Evolutionary conservation across 768 basidiomycete species (phyloP).

Genomic region (Cyclocybe cylindracea): DNA sequence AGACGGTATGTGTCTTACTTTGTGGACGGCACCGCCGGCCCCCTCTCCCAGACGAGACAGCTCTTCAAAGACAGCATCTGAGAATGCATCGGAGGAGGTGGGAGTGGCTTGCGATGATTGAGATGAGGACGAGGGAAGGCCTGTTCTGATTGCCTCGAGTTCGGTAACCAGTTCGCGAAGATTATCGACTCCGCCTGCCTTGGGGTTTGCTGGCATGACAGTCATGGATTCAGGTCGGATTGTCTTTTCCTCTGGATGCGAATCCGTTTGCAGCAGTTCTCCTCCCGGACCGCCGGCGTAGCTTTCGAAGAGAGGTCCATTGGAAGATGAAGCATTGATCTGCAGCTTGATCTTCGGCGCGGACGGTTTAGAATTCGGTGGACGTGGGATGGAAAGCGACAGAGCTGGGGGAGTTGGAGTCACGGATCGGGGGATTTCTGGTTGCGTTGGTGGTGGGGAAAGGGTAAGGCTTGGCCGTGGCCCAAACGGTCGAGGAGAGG

Average conservation of each 20-base stretch:
- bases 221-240: slow-evolving; percentile 42
- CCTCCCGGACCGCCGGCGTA: slow-evolving; percentile 46
- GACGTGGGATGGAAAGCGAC: slow-evolving; percentile 20
- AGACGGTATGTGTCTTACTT: slow-evolving; percentile 83
- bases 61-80: slow-evolving; percentile 76
- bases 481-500: slow-evolving; percentile 26
- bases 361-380: slow-evolving; percentile 15
- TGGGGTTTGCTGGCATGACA: slow-evolving; percentile 23
- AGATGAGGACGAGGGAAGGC: slow-evolving; percentile 15
- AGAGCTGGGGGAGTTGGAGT: slow-evolving; percentile 32
- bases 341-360: slow-evolving; percentile 24
- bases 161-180: slow-evolving; percentile 39
- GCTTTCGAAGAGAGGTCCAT: slow-evolving; percentile 33
- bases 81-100: slow-evolving; percentile 45
- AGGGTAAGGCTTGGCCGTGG: slow-evolving; percentile 24
- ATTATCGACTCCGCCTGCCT: slow-evolving; percentile 33
- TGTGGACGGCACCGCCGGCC: slow-evolving; percentile 94
- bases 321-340: slow-evolving; percentile 18
- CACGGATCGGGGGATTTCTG: slow-evolving; percentile 27
- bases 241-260: slow-evolving; percentile 40
- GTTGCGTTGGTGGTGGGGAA: slow-evolving; percentile 20
- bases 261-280: slow-evolving; percentile 19
- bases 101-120: slow-evolving; percentile 13
- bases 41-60: slow-evolving; percentile 86
- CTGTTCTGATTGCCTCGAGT: slow-evolving; percentile 31